Base-by-base conservation (phyloP, 176 grass and related monocot species). In the Triticum dicoccoides region DNA sequence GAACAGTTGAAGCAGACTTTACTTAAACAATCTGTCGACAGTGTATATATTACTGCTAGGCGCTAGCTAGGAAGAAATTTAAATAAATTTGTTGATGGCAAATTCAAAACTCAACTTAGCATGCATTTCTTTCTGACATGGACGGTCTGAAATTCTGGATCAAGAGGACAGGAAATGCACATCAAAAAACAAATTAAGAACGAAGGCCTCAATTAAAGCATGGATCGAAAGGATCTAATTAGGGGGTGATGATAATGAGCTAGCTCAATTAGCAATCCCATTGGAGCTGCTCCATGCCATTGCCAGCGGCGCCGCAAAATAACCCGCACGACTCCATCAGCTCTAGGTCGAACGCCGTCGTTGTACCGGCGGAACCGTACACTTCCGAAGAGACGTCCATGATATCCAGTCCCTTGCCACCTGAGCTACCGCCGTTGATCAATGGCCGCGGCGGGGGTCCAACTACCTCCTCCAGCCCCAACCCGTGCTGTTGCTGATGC, bases 201-300 rank as follows among this genome's bases (percentile, higher is more conserved):
- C 37, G 11, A 78, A 80, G 37, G n/a, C 85, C 83, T 86, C 25
- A 92, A 84, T 34, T 83, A 79, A 87, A 85, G 65, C 79, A 88
- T 90, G 59, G 66, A 88, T 88, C 49, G 66, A 69, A 88, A 44
- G 30, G 39, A 66, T 51, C 38, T 72, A 92, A 86, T 87, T 83
- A 83, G 72, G 88, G 23, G 83, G 42, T 86, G 75, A 87, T 49
- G 44, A 88, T 80, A 82, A 73, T 82, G 81, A 89, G 79, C 89
- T 91, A 87, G 70, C 89, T 89, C 44, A 54, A 52, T 77, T 94
- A 94, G 76, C 92, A 99, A 80, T 97, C 92, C 97, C 97, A 99
- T 86, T 94, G 94, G 79, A 99, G 82, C 38, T 92, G 94, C 44
- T 99, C 94, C 44, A 99, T 97, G 56, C 87, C 77, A 73, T 86